Evolutionary conservation across 148 eudicot species (phyloP).

Genomic region (Pharnaceum exiguum): DNA sequence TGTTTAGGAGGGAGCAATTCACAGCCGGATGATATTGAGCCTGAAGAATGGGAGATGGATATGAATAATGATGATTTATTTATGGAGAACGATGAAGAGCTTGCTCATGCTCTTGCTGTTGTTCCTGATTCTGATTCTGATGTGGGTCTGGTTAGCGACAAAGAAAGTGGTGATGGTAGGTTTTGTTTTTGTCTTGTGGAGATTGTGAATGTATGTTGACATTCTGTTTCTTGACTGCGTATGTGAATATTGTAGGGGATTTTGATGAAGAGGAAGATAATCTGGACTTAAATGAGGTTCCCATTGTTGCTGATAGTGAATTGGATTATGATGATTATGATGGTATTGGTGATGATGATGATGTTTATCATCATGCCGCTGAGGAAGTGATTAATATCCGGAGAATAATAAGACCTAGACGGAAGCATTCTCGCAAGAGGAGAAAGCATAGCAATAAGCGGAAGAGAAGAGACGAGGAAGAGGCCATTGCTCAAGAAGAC

Average conservation of each 20-base stretch:
- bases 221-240: neutral
- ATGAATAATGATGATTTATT: conserved; percentile 1
- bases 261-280: conserved; percentile 8
- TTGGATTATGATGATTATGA: conserved; percentile 9
- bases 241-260: conserved; percentile 16
- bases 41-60: neutral
- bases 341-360: conserved; percentile 15
- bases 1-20: neutral
- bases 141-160: no score
- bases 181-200: neutral
- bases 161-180: conserved; percentile 18
- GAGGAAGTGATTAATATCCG: no score
- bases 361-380: no score
- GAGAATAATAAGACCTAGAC: neutral
- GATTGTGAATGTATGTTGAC: neutral
- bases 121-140: conserved; percentile 7
- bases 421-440: neutral
- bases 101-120: neutral
- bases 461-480: conserved; percentile 1
- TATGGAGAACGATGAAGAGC: neutral
- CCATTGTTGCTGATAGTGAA: conserved; percentile 5
- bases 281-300: conserved; percentile 23
- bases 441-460: neutral
- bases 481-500: neutral
- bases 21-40: neutral